These are phyloP conservation scores for Elsinoe batatas DNA, from an alignment of 2,329 filamentous ascomycete genomes.

Conservation along the genomic window DNA sequence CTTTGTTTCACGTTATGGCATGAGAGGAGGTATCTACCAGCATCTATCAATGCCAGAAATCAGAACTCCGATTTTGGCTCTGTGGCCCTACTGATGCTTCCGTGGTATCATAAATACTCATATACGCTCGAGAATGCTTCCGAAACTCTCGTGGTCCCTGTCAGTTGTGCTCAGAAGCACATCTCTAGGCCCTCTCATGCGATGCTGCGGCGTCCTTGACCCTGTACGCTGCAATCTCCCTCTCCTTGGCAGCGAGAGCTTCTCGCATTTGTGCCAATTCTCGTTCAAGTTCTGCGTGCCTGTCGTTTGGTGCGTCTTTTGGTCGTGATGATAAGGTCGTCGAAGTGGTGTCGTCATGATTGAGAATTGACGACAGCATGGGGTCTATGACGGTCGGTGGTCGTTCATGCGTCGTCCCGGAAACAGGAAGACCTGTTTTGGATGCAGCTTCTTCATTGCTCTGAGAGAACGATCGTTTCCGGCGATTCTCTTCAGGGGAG, in stretches of 20 bases:
- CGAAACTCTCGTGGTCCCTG: background rate
- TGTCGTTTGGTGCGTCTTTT: conserved; percentile 38
- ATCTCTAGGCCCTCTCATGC: background rate
- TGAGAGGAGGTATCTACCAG: background rate
- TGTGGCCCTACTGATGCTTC: background rate
- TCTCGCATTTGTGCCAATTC: conserved; percentile 70
- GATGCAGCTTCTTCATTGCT: conserved; percentile 30
- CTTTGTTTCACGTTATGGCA: background rate
- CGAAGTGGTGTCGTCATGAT: background rate
- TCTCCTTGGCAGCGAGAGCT: conserved; percentile 61
- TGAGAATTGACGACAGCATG: conserved; percentile 28
- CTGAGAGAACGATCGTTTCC: conserved; percentile 62
- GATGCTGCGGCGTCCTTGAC: background rate
- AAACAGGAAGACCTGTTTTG: conserved; percentile 15
- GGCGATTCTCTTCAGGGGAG: conserved; percentile 24
- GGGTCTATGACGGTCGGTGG: conserved; percentile 26
- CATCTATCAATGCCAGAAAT: background rate
- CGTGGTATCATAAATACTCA: conserved; percentile 6
- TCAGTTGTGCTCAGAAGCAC: background rate
- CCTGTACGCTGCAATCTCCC: conserved; percentile 48
- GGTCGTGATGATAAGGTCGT: conserved; percentile 10
- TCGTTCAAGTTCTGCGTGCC: conserved; percentile 54
- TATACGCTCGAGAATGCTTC: background rate
- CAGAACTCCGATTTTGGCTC: background rate
- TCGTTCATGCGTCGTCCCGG: conserved; percentile 16